Base-by-base conservation (phyloP, 495 filamentous ascomycete species). In the Aspergillus ellipticus region DNA sequence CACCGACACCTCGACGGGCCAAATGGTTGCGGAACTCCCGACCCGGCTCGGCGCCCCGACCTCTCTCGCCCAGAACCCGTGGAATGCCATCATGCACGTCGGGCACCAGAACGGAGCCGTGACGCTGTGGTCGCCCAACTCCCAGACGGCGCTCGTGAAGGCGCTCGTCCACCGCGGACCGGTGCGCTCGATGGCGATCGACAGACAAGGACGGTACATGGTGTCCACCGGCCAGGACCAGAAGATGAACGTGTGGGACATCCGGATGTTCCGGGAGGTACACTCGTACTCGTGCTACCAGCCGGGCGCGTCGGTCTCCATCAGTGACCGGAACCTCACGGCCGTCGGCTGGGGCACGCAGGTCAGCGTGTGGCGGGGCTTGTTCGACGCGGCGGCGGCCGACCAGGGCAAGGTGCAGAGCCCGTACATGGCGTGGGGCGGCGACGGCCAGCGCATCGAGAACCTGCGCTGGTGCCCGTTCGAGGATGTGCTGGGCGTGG, bases 41-140 rank as follows among this genome's bases (percentile, higher is more conserved):
- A 97, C 95, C 10, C 85, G 85, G 56, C 76, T 88, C 39, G 95
- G 95, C 20, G 82, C 88, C 9, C 92, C 94, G 5, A 92, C 92
- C 21, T 79, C 92, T 17, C 80, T 97, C 53, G 77, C 82, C 6
- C 92, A 96, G 61, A 97, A 97, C 69, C 86, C 89, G 0, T 85
- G 85, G 60, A 98, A 97, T 66, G 95, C 92, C 19, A 87, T 98
- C 47, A 75, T 96, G 21, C 89, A 97, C 63, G 79, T 89, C 49
- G 94, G 94, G 28, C 92, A 96, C 65, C 90, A 95, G 66, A 97
- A 97, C 65, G 94, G 94, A 57, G 89, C 87, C 3, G 91, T 98
- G 43, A 92, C 88, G 3, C 77, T 98, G 39, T 98, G 93, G 92
- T 96, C 91, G n/a, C 94, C 94, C 0, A 98, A 97, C 68, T 86